Evolutionary conservation across 2,329 filamentous ascomycete genomes (phyloP).

Genomic region (Magnaporthales sp.): DNA sequence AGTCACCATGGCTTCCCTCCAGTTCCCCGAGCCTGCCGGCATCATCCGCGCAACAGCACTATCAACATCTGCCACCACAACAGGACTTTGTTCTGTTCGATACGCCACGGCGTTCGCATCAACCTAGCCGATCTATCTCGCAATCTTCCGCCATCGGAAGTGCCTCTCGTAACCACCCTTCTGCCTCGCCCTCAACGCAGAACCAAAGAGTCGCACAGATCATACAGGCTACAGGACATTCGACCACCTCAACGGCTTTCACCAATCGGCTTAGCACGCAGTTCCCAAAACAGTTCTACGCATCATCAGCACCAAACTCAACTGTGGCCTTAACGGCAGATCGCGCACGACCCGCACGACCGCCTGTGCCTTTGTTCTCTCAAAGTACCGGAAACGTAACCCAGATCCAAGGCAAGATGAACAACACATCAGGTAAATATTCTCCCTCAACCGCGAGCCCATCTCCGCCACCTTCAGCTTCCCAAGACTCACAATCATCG

Average conservation of each 20-base stretch:
- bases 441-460: background rate
- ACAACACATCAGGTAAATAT: constrained; percentile 13
- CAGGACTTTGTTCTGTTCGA: constrained; percentile 77
- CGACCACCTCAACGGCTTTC: constrained; percentile 42
- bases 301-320: constrained; percentile 56
- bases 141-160: constrained; percentile 28
- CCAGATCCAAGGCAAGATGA: constrained; percentile 39
- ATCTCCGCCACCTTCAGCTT: background rate
- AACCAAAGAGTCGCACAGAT: constrained; percentile 52
- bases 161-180: constrained; percentile 39
- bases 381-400: constrained; percentile 47
- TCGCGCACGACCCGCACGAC: constrained; percentile 45
- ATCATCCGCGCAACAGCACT: constrained; percentile 47
- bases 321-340: constrained; percentile 41
- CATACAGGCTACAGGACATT: constrained; percentile 48
- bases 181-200: constrained; percentile 37
- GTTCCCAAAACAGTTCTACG: constrained; percentile 52
- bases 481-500: constrained; percentile 21
- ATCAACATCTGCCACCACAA: constrained; percentile 33
- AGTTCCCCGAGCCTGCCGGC: constrained; percentile 55
- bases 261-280: constrained; percentile 50
- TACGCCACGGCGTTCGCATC: constrained; percentile 34
- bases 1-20: constrained; percentile 74
- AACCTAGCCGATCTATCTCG: constrained; percentile 31
- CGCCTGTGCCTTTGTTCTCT: constrained; percentile 65